Conservation (phyloP, 148 eudicot species). For the Cornus florida region DNA sequence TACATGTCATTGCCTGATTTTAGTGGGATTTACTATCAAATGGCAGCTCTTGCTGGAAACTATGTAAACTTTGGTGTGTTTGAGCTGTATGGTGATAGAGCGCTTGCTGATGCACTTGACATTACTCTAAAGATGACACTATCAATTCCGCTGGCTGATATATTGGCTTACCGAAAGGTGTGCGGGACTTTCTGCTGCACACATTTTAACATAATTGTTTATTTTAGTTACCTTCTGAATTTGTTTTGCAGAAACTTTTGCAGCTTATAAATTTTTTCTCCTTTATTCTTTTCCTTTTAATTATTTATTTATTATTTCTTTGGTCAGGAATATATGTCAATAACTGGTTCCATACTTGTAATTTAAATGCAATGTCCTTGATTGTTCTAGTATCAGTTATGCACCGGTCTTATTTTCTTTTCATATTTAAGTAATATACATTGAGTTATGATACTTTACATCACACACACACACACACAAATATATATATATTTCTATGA, state of each 20-base stretch:
- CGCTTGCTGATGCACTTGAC: conserved; percentile 91
- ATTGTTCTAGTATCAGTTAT: neutral
- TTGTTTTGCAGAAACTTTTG: neutral
- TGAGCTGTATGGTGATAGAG: conserved; percentile 96
- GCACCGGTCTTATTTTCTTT: neutral
- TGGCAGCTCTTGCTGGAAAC: conserved; percentile 91
- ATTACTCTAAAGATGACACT: conserved; percentile 85
- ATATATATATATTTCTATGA: too few species aligned
- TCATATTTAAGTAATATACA: neutral
- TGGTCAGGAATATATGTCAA: neutral
- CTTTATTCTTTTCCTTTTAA: neutral
- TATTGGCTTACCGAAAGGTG: conserved; percentile 92
- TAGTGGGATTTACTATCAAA: conserved; percentile 17
- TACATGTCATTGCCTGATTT: conserved; percentile 1
- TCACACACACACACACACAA: too few species aligned
- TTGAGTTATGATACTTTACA: neutral
- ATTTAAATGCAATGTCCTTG: neutral
- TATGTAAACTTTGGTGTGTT: conserved; percentile 98
- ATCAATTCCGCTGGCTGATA: conserved; percentile 82
- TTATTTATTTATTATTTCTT: too few species aligned
- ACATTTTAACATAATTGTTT: too few species aligned
- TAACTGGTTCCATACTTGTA: neutral
- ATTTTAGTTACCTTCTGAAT: neutral
- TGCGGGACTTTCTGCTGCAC: conserved; percentile 1
- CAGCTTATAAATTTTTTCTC: neutral